phyloP scores from a whole-genome alignment of 768 basidiomycete species.

The Boletus sensibilis region DNA sequence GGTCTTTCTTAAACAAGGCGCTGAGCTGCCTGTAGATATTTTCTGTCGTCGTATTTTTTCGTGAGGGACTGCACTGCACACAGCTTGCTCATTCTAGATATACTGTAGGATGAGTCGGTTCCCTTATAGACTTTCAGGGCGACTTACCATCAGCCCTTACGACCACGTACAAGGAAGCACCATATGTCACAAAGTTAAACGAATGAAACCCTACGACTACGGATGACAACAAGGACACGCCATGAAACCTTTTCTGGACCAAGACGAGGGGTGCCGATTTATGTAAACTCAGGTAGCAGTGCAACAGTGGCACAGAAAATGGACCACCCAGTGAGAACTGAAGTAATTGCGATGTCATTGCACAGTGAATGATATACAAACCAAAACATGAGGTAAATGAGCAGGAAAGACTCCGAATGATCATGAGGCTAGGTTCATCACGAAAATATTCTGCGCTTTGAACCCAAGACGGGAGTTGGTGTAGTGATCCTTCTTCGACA shows the following conservation, averaged over 20 bases:
- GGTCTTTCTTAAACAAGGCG: background rate
- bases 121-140: background rate
- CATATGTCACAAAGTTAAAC: background rate
- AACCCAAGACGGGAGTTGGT: conserved; percentile 63
- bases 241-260: background rate
- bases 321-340: background rate
- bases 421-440: conserved; percentile 62
- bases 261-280: background rate
- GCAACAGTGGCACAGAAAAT: background rate
- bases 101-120: background rate
- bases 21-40: background rate
- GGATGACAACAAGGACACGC: background rate
- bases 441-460: conserved; percentile 75
- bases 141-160: background rate
- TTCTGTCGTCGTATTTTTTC: background rate
- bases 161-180: background rate
- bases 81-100: background rate
- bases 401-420: background rate
- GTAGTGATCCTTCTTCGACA: conserved; percentile 62
- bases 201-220: background rate
- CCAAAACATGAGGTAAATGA: conserved; percentile 9
- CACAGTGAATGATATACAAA: conserved; percentile 7
- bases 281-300: background rate
- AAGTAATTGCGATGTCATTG: background rate
- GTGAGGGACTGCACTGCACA: background rate